A percentile compares a stretch with the other conserved stretches of the same genome.
These are phyloP conservation scores for Gossypium trilobum DNA, from an alignment of 441 rosid genomes.

Conservation along the genomic window DNA sequence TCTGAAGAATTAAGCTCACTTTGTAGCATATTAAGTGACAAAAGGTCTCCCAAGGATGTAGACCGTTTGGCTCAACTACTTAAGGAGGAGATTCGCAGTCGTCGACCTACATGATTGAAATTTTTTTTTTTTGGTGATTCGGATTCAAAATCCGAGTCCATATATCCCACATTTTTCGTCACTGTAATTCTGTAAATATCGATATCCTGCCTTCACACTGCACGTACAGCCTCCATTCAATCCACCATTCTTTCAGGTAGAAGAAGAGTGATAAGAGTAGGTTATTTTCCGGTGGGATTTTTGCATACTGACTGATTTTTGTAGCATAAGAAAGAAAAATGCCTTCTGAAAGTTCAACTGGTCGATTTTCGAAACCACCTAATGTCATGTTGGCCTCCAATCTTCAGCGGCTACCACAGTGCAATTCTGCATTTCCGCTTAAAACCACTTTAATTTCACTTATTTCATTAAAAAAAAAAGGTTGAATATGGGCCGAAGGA, in stretches of 20 bases:
- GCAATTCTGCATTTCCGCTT: not conserved
- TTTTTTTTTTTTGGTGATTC: not conserved
- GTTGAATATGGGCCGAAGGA: not conserved
- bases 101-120: conserved; percentile 30
- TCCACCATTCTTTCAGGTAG: conserved; percentile 20
- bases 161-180: conserved; percentile 15
- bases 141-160: conserved; percentile 9
- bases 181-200: conserved; percentile 49
- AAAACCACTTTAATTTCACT: not conserved
- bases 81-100: conserved; percentile 52
- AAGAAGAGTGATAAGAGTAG: not conserved
- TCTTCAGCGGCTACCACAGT: not conserved
- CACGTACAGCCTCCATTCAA: conserved; percentile 17
- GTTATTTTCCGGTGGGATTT: not conserved
- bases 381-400: too few relatives aligned
- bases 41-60: conserved; percentile 28
- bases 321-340: conserved; percentile 4
- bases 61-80: conserved; percentile 42
- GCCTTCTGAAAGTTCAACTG: not conserved
- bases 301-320: not conserved
- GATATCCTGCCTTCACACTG: not conserved
- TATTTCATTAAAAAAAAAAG: not conserved
- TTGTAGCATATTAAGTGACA: conserved; percentile 32
- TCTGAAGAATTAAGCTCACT: conserved; percentile 53
- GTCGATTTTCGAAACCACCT: not conserved